A percentile compares a stretch with the other conserved stretches of the same genome.
Evolutionary conservation across 1,284 basidiomycete species (phyloP).

Genomic region (Austroboletus niveus): DNA sequence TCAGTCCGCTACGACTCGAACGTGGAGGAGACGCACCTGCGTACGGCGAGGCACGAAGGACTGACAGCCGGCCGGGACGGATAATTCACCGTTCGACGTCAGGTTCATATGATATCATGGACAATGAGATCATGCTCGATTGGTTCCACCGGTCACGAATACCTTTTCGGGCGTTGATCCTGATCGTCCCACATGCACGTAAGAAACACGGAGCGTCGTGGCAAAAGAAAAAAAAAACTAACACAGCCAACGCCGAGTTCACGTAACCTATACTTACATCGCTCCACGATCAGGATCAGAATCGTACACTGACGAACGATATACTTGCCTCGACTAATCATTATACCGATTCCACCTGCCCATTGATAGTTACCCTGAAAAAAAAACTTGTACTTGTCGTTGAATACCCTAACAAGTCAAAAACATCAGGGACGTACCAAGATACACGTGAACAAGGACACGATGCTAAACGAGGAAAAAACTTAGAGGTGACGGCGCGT

Average conservation of each 20-base stretch:
- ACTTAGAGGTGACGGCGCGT: neutral
- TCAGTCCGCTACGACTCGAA: no score
- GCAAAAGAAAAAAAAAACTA: neutral
- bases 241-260: neutral
- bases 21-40: no score
- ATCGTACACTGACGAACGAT: neutral
- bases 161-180: neutral
- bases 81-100: no score
- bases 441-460: neutral
- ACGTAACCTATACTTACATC: neutral
- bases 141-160: neutral
- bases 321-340: neutral
- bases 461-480: neutral
- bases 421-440: slow-evolving; percentile 6
- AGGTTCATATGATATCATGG: no score
- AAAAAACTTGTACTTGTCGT: neutral
- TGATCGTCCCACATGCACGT: neutral
- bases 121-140: no score
- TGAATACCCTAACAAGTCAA: neutral
- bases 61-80: no score
- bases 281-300: neutral
- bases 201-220: neutral
- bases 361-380: neutral
- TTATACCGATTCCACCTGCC: neutral
- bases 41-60: no score